Evolutionary conservation across 106 monocot genomes (phyloP).

Genomic region (Xerophyta viscosa): DNA sequence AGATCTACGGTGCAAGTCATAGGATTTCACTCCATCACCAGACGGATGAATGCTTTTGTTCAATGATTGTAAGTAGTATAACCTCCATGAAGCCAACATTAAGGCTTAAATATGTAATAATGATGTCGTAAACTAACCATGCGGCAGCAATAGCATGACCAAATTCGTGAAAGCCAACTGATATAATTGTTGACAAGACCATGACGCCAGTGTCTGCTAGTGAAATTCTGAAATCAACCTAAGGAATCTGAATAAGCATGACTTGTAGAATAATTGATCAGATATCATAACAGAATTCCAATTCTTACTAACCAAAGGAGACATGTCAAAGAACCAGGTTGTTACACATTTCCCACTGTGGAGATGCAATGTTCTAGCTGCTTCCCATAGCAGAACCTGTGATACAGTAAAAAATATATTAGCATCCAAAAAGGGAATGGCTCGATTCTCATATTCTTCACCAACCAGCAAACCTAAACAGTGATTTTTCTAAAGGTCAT

Average conservation of each 20-base stretch:
- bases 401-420: not conserved
- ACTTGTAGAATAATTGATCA: not conserved
- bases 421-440: too few relatives aligned
- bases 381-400: slow-evolving; percentile 62
- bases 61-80: too few relatives aligned
- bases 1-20: too few relatives aligned
- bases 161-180: slow-evolving; percentile 82
- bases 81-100: too few relatives aligned
- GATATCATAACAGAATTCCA: slow-evolving; percentile 1
- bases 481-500: too few relatives aligned
- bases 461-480: too few relatives aligned
- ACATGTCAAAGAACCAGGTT: slow-evolving; percentile 31
- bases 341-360: slow-evolving; percentile 17
- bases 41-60: too few relatives aligned
- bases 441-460: too few relatives aligned
- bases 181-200: slow-evolving; percentile 51
- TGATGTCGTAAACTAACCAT: slow-evolving; percentile 33
- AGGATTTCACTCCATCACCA: too few relatives aligned
- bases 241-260: slow-evolving; percentile 4
- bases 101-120: too few relatives aligned
- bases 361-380: slow-evolving; percentile 16
- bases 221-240: slow-evolving; percentile 46
- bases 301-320: slow-evolving; percentile 21
- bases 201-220: slow-evolving; percentile 44
- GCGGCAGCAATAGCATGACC: slow-evolving; percentile 90